Conservation (phyloP, 2,329 filamentous ascomycete species). For the Domatiomyces catenatus region DNA sequence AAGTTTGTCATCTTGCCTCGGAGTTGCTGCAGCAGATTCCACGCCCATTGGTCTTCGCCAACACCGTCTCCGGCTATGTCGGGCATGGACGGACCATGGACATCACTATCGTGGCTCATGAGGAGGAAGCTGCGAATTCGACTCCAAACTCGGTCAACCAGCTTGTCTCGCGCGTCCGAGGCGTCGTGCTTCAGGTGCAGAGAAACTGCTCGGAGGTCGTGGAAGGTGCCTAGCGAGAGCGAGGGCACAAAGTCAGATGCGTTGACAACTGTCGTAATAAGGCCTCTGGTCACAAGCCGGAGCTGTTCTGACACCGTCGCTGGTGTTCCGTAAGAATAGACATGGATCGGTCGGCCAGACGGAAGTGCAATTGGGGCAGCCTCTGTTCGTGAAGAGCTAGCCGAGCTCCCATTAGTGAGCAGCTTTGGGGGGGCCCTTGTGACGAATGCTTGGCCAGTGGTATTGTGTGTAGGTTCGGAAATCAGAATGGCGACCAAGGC, state of each 20-base stretch:
- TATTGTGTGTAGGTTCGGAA: conserved; percentile 37
- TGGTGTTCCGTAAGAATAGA: conserved; percentile 64
- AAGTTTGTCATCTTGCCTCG: conserved; percentile 52
- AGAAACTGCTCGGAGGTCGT: conserved; percentile 59
- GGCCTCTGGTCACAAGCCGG: conserved; percentile 52
- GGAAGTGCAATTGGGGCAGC: conserved; percentile 38
- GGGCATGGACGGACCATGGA: conserved; percentile 25
- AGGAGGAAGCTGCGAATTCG: conserved; percentile 37
- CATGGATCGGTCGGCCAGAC: conserved; percentile 55
- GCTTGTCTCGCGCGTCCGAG: conserved; percentile 49
- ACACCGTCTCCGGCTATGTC: conserved; percentile 33
- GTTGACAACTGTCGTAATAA: conserved; percentile 61
- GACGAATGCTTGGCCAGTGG: conserved; percentile 41
- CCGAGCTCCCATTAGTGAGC: conserved; percentile 9
- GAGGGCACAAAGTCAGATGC: conserved; percentile 59
- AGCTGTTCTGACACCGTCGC: conserved; percentile 57
- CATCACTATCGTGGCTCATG: conserved; percentile 13
- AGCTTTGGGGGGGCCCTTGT: conserved; percentile 39
- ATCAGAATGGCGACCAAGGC: conserved; percentile 57
- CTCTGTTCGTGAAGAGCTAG: neutral
- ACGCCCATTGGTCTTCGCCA: conserved; percentile 54
- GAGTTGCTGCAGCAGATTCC: conserved; percentile 49
- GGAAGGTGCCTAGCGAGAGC: conserved; percentile 56
- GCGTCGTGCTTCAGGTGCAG: conserved; percentile 59
- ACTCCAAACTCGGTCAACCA: conserved; percentile 51